Evolutionary conservation across 2,329 filamentous ascomycete genomes (phyloP), one percentile per base, ranked within the genome.

Genomic region (Aspergillus fructus): DNA sequence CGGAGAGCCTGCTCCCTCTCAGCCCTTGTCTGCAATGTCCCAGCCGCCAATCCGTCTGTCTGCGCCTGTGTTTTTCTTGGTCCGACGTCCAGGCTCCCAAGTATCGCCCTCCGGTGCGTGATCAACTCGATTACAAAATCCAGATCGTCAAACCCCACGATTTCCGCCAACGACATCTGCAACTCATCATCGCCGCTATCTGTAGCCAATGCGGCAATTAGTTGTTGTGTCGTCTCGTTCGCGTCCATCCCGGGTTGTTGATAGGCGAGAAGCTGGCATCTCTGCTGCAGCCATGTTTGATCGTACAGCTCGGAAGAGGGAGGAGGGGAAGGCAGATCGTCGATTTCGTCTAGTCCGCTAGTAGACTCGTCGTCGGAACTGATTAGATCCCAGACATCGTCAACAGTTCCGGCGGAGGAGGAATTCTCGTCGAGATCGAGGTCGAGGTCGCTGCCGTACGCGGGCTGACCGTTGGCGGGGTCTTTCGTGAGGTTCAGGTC

Each of bases 101-200:
- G 73, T 45, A 97, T 85, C 46, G 90, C 84, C 51, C 83, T 78
- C 52, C 92, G 85, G 71, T 93, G 87, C 2, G 86, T 83, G 52
- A 97, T 88, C n/a, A 97, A 79, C 61, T 97, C 91, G 61, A 93
- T 93, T 53, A 97, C 89, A 66, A 99, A 87, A 63, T 99, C 93
- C 17, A 99, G 80, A 68, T 97, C 91, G 66, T 94, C 92, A 67
- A 93, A 97, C 0, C 96, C 94, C 59, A 99, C 81, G 43, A 97
- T 85, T 66, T 99, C 94, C 0, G 90, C 91, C 37, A 99, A 81
- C 41, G 88, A 86, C 69, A 92, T 93, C 72, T 97, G 93, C n/a
- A 97, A 79, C 73, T 96, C 91, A 57, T 96, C 90, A 57, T 96
- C 89, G 33, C 84, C 81, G 66, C 80, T 84, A 64, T 86, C 83